Conservation (phyloP, 441 rosid genomes). For the Populus tomentosa region DNA sequence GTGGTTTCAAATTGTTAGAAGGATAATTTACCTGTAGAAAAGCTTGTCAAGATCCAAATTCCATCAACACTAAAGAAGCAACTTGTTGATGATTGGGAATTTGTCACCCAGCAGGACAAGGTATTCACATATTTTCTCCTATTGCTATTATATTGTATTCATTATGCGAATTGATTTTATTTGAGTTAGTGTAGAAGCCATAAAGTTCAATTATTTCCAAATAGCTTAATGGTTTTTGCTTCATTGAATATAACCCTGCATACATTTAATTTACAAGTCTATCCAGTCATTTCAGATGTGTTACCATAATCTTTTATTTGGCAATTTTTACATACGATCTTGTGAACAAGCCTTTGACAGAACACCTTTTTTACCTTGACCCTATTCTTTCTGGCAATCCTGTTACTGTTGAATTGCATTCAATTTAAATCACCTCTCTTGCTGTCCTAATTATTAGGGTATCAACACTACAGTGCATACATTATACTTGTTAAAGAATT, state of each 20-base stretch:
- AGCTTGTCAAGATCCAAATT: slow-evolving; percentile 78
- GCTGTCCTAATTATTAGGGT: no score
- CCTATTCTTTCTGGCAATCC: no score
- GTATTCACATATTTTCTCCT: slow-evolving; percentile 19
- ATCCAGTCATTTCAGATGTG: background rate
- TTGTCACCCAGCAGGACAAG: slow-evolving; percentile 78
- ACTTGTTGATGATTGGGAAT: slow-evolving; percentile 89
- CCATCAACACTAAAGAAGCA: slow-evolving; percentile 79
- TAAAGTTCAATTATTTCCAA: background rate
- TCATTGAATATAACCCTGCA: background rate
- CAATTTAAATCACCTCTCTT: no score
- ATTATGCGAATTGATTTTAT: background rate
- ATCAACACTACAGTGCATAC: no score
- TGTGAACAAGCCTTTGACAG: background rate
- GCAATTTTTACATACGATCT: background rate
- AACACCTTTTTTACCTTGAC: no score
- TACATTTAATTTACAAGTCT: background rate
- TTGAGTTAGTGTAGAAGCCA: background rate
- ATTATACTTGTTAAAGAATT: no score
- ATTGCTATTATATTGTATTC: background rate
- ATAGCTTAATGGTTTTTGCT: background rate
- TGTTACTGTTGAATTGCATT: no score
- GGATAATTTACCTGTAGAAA: slow-evolving; percentile 56
- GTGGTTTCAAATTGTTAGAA: slow-evolving; percentile 42
- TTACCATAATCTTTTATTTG: background rate